Evolutionary conservation across 2,329 filamentous ascomycete genomes (phyloP), one percentile per base, ranked within the genome.

Genomic region (Lasiodiplodia citricola): DNA sequence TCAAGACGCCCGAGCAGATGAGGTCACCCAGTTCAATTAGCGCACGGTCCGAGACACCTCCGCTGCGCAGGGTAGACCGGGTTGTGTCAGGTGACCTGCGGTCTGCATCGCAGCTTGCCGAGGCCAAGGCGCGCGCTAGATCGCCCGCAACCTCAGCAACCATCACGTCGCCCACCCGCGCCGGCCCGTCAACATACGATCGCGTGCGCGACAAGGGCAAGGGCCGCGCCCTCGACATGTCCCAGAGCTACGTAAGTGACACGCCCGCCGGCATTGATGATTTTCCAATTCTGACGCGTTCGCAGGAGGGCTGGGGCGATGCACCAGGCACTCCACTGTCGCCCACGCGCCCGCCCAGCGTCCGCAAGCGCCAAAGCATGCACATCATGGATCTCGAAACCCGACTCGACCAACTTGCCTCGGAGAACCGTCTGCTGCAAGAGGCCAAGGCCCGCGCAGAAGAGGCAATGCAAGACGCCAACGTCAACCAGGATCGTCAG

Each of bases 311-410:
- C 83, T 94, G 90, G 85, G 95, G 95, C 83, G 93, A 97, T 83
- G 93, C 92, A 81, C 92, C 92, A 78, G 90, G 90, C 78, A 97
- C 94, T 79, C 94, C 95, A 77, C 90, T 92, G 76, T 98, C 96
- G 76, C 96, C 96, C 67, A 97, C 93, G 74, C 90, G 95, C 81
- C 94, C 96, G 75, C 93, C 94, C 77, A 97, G 94, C 85, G 92
- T 99, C 88, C 94, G 95, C 75, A 94, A 95, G 78, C 92, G 95
- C 78, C 96, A 97, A 82, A 98, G 95, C 86, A 95, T 98, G 90
- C 95, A 98, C 83, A 90, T 98, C 70, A 83, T 87, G 77, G 95
- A 99, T 75, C 90, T 99, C 77, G 94, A 98, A 84, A 86, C 88
- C 70, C 89, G 88, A 75, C 87, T 99, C 74, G 93, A 97, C 74